These are phyloP conservation scores for Furcasterigmium furcatum DNA, from an alignment of 2,329 filamentous ascomycete species.

Conservation along the genomic window DNA sequence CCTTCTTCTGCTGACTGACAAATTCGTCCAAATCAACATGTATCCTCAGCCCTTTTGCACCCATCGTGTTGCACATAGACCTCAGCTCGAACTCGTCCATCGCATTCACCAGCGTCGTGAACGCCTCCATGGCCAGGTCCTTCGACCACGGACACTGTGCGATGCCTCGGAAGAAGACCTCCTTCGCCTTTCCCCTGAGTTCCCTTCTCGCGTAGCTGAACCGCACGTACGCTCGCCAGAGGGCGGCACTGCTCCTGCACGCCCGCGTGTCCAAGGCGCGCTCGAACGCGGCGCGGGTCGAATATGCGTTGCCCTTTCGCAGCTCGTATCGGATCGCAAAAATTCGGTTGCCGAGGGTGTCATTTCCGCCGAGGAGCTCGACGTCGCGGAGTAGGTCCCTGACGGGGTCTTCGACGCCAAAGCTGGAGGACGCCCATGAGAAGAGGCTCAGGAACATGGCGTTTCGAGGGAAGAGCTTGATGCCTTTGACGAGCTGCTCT, in stretches of 20 bases:
- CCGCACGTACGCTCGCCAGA: conserved; percentile 50
- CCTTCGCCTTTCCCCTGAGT: conserved; percentile 36
- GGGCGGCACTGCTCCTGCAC: conserved; percentile 32
- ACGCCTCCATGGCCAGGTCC: conserved; percentile 48
- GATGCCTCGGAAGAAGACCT: conserved; percentile 45
- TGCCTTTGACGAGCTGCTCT: conserved; percentile 55
- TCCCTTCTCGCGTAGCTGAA: conserved; percentile 38
- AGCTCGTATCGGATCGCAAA: conserved; percentile 52
- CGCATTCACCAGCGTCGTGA: conserved; percentile 36
- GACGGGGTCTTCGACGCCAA: conserved; percentile 73
- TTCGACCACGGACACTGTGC: conserved; percentile 47
- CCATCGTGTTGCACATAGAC: conserved; percentile 44
- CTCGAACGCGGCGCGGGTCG: conserved; percentile 48
- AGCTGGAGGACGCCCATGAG: conserved; percentile 69
- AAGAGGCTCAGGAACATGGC: conserved; percentile 71
- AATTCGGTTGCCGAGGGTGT: conserved; percentile 38
- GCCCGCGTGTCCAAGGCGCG: conserved; percentile 39
- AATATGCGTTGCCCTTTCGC: conserved; percentile 43
- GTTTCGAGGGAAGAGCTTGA: conserved; percentile 69
- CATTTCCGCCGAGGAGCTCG: conserved; percentile 35
- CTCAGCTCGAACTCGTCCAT: conserved; percentile 46
- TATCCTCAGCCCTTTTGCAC: conserved; percentile 44
- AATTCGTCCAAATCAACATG: conserved; percentile 51
- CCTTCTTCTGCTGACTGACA: conserved; percentile 27
- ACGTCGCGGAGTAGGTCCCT: conserved; percentile 59